Base-by-base conservation (phyloP, 345 rosid genomes). In the Cardamine chenopodiifolia region DNA sequence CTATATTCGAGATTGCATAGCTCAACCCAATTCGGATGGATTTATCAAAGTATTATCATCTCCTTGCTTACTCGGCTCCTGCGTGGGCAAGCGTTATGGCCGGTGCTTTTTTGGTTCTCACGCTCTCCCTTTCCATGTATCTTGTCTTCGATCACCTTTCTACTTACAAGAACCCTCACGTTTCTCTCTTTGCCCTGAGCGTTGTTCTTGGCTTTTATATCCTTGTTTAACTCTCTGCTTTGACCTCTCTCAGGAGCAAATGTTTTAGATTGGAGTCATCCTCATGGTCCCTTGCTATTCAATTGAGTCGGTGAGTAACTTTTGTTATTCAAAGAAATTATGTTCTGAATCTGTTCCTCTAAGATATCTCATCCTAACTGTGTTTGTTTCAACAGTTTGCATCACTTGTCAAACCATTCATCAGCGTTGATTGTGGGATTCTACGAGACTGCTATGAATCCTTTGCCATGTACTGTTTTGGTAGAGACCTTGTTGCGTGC, bases 381-480 rank as follows among this genome's bases (percentile, higher is more conserved):
- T n/a, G n/a, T n/a, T n/a, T 70, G 18, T 25, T 64, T 70, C 7
- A 32, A 72, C 89, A 95, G 99, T 86, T 95, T 81, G 88, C 87
- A 34, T 92, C 99, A 2, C 82, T 96, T 88, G 89, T 88, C 82
- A 73, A 90, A 68, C 97, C 99, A 75, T 82, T 96, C 68, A 84
- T 90, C 70, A 89, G 98, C 76, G 94, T 96, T 81, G 91, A 96
- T 76, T 82, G 88, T 71, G 97, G 83, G 76, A 91, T 89, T 76
- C 87, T 96, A 47, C 89, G 99, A 70, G 99, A 96, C 82, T 85
- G 99, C 86, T 96, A 96, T 66, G 99, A 96, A 76, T 90, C 99
- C 63, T 96, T 96, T 79, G 99, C 99, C 70, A 92, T 96, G 98
- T 96, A 96, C 86, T 96, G 99, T 87, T 96, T 96, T 75, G 99